A percentile compares a stretch with the other conserved stretches of the same genome.
phyloP scores from a whole-genome alignment of 1,139 yeast species.

The Saccharomycopsis hybrid region DNA sequence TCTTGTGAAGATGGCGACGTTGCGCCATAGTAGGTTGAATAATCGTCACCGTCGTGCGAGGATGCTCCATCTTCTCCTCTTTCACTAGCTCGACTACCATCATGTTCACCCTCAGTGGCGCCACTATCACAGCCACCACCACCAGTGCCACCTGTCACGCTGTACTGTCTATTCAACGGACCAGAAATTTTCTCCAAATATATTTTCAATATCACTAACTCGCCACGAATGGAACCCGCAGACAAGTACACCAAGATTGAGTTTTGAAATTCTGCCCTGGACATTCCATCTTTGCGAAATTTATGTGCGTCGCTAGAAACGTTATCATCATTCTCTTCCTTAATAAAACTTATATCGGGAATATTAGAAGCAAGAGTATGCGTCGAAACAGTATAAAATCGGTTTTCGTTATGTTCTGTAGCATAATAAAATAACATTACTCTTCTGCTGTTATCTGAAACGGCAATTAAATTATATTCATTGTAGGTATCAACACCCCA shows the following conservation, averaged over 20 bases:
- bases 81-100: not conserved
- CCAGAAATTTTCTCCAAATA: conserved; percentile 29
- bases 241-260: conserved; percentile 25
- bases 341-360: conserved; percentile 47
- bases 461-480: conserved; percentile 37
- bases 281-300: too few relatives aligned
- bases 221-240: conserved; percentile 46
- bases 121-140: not conserved
- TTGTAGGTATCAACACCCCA: conserved; percentile 57
- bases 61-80: too few relatives aligned
- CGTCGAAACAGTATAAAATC: conserved; percentile 25
- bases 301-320: too few relatives aligned
- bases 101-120: not conserved
- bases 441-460: conserved; percentile 53
- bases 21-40: too few relatives aligned
- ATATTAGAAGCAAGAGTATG: conserved; percentile 49
- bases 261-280: too few relatives aligned
- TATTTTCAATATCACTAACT: conserved; percentile 38
- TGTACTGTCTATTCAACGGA: conserved; percentile 26
- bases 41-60: too few relatives aligned
- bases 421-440: conserved; percentile 36
- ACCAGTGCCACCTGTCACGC: too few relatives aligned
- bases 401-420: conserved; percentile 22
- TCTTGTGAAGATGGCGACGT: too few relatives aligned
- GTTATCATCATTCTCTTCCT: conserved; percentile 17